These are phyloP conservation scores for Bacidia gigantensis DNA, from an alignment of 495 filamentous ascomycete species.

Conservation along the genomic window DNA sequence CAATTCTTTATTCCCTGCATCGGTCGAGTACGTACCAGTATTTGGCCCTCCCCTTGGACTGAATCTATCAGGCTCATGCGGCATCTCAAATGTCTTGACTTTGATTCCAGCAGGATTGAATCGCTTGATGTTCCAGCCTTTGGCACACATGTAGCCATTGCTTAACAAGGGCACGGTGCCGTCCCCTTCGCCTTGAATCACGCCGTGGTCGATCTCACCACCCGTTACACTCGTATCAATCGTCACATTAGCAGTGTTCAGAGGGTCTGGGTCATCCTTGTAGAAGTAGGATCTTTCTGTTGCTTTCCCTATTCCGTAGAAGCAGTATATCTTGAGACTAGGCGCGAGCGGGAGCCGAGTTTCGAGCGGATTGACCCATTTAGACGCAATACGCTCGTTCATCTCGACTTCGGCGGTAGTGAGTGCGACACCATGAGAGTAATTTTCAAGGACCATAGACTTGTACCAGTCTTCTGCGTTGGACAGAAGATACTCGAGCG, in stretches of 20 bases:
- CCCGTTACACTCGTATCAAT: constrained; percentile 71
- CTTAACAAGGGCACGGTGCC: constrained; percentile 85
- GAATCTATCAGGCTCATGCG: constrained; percentile 87
- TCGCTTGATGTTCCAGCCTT: constrained; percentile 78
- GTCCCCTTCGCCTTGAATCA: constrained; percentile 87
- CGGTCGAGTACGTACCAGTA: constrained; percentile 51
- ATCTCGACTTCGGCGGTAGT: constrained; percentile 68
- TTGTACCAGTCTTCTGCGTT: constrained; percentile 77
- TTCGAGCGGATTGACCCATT: constrained; percentile 94
- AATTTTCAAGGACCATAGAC: constrained; percentile 53
- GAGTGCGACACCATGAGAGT: constrained; percentile 80
- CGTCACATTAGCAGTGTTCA: constrained; percentile 61
- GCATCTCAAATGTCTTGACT: constrained; percentile 86
- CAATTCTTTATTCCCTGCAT: no score
- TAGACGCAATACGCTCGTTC: constrained; percentile 67
- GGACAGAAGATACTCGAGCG: constrained; percentile 62
- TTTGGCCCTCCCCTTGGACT: constrained; percentile 85
- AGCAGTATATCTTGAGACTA: constrained; percentile 91
- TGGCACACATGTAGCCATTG: constrained; percentile 89
- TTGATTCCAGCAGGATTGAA: constrained; percentile 79
- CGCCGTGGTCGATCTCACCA: constrained; percentile 63
- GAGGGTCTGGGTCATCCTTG: constrained; percentile 52
- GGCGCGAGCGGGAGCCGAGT: constrained; percentile 78
- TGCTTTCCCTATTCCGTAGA: constrained; percentile 86
- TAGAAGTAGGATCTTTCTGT: constrained; percentile 91